These are phyloP conservation scores for Pterulicium gracile DNA, from an alignment of 1,284 basidiomycete species.

Conservation along the genomic window DNA sequence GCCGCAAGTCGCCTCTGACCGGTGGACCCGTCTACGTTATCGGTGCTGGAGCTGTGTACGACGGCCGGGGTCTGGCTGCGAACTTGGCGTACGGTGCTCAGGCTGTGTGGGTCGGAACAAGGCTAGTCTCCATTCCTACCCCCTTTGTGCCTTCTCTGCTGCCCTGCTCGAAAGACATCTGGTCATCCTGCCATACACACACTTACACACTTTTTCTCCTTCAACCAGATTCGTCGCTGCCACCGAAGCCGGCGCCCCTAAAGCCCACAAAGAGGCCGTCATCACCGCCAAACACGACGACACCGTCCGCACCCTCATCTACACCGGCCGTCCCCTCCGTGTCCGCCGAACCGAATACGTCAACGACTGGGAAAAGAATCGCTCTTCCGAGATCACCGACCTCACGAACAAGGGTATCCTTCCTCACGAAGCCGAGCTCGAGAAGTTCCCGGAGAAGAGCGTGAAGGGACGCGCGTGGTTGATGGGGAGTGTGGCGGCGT, in stretches of 20 bases:
- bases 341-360: conserved; percentile 76
- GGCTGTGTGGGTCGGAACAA: conserved; percentile 59
- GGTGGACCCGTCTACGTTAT: conserved; percentile 74
- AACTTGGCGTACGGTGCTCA: conserved; percentile 79
- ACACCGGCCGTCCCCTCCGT: conserved; percentile 79
- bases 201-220: too few species aligned
- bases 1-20: conserved; percentile 64
- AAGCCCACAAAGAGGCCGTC: conserved; percentile 72
- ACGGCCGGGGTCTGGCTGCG: conserved; percentile 79
- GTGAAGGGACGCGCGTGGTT: conserved; percentile 50
- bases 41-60: conserved; percentile 80
- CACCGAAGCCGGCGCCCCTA: conserved; percentile 71
- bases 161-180: neutral
- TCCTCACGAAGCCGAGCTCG: conserved; percentile 60
- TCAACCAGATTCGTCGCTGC: conserved; percentile 77
- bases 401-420: conserved; percentile 71
- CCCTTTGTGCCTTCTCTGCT: conserved; percentile 18
- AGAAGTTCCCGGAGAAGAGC: conserved; percentile 69
- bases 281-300: conserved; percentile 60
- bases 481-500: conserved; percentile 70
- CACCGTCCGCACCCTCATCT: conserved; percentile 72
- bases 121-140: neutral
- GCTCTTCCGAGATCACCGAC: conserved; percentile 64
- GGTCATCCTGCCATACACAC: neutral
- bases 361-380: conserved; percentile 65